phyloP scores from a whole-genome alignment of 2,329 filamentous ascomycete species.

The Trichophyton mentagrophytes region DNA sequence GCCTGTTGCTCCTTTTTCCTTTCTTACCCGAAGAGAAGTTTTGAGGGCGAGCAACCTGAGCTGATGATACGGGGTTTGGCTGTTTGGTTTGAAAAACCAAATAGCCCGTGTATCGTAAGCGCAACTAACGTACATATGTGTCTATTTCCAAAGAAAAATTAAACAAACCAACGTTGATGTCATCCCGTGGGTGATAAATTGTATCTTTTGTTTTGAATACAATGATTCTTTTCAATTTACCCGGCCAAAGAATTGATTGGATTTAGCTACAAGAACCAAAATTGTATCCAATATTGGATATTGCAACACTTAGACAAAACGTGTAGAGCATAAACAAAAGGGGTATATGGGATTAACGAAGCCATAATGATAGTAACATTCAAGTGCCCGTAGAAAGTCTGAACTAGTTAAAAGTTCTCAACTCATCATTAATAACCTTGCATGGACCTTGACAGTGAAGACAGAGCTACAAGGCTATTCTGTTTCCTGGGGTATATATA shows the following conservation, averaged over 20 bases:
- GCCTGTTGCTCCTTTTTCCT: background rate
- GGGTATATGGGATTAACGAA: background rate
- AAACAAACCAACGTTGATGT: background rate
- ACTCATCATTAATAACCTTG: background rate
- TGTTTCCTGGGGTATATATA: background rate
- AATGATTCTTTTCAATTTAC: background rate
- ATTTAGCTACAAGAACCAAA: background rate
- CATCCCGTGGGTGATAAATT: background rate
- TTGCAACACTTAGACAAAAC: background rate
- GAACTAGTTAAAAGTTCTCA: background rate
- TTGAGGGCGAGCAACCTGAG: background rate
- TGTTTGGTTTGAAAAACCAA: background rate
- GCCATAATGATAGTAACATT: background rate
- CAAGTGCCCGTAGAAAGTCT: background rate
- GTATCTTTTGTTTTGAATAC: background rate
- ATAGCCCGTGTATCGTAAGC: constrained; percentile 1
- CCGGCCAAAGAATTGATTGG: background rate
- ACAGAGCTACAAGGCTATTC: background rate
- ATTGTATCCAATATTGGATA: background rate
- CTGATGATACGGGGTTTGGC: constrained; percentile 1
- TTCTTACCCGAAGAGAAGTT: background rate
- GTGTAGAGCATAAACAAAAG: background rate
- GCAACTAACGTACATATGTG: background rate
- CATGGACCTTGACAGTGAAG: background rate
- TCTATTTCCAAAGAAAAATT: background rate